These are phyloP conservation scores for Tricholoma terreum DNA, from an alignment of 768 basidiomycete genomes.

Conservation along the genomic window DNA sequence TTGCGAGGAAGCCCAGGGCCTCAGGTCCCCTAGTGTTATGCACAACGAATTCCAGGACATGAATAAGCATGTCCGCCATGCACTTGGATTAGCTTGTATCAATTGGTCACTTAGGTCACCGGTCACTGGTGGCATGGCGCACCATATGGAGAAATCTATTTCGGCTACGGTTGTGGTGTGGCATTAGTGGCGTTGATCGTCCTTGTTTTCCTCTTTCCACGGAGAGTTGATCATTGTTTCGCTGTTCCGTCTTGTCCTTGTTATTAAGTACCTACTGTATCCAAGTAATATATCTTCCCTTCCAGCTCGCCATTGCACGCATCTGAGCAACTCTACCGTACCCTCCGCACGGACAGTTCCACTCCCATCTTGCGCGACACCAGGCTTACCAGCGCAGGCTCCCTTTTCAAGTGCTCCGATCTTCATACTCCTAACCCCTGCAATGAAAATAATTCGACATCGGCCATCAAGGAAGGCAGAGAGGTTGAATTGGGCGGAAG, in stretches of 20 bases:
- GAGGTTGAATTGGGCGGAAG: slow-evolving; percentile 3
- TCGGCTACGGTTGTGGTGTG: no score
- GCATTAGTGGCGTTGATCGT: no score
- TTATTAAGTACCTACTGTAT: neutral
- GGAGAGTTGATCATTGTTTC: neutral
- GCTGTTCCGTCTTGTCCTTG: neutral
- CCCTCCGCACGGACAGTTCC: neutral
- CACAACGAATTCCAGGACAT: no score
- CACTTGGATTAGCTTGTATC: no score
- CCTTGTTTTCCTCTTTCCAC: no score
- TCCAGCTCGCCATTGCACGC: neutral
- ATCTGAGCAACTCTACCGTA: neutral
- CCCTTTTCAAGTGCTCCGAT: neutral
- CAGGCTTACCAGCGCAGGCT: neutral
- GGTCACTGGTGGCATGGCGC: no score
- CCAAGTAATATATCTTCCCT: neutral
- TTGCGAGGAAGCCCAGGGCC: no score
- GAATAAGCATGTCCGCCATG: no score
- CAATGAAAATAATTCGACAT: slow-evolving; percentile 16
- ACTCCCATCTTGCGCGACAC: neutral
- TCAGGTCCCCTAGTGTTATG: no score
- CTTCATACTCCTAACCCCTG: neutral
- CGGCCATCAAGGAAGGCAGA: slow-evolving; percentile 7
- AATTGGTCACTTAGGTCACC: no score
- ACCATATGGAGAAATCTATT: no score